phyloP scores from a whole-genome alignment of 768 basidiomycete genomes.

The Gymnopilus junonius region DNA sequence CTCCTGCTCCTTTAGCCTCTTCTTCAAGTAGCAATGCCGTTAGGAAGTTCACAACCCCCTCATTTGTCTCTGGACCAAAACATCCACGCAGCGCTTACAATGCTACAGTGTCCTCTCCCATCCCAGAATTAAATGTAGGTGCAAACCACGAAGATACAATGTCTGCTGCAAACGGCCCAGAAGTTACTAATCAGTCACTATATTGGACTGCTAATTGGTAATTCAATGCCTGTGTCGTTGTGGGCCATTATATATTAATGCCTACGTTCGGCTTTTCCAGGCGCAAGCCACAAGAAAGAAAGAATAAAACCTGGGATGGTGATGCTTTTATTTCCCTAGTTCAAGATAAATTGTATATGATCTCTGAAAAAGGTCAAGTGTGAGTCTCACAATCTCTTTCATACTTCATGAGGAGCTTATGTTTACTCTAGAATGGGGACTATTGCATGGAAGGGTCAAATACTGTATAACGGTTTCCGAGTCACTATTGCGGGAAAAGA shows the following conservation, averaged over 20 bases:
- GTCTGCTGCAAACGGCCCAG: conserved; percentile 5
- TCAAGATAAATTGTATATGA: conserved; percentile 57
- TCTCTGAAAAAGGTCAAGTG: conserved; percentile 76
- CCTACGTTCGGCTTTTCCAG: conserved; percentile 38
- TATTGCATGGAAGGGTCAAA: conserved; percentile 61
- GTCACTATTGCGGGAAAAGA: conserved; percentile 61
- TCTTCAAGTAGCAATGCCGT: conserved; percentile 2
- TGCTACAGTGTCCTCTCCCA: not conserved
- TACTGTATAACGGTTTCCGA: conserved; percentile 49
- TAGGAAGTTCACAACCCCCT: conserved; percentile 33
- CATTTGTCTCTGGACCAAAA: not conserved
- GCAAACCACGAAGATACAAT: not conserved
- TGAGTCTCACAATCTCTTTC: conserved; percentile 34
- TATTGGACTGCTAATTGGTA: conserved; percentile 76
- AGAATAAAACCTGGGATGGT: conserved; percentile 89
- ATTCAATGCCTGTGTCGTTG: not conserved
- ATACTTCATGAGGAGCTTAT: not conserved
- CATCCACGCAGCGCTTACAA: not conserved
- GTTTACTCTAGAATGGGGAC: conserved; percentile 55
- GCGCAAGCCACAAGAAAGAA: conserved; percentile 75
- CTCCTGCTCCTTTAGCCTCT: not conserved
- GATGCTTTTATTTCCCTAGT: conserved; percentile 64
- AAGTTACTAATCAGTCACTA: conserved; percentile 30
- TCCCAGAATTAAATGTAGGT: not conserved
- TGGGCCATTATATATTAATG: not conserved